Conservation (phyloP, 352 stramenopile species). For the Elongisporangium prolatum region DNA sequence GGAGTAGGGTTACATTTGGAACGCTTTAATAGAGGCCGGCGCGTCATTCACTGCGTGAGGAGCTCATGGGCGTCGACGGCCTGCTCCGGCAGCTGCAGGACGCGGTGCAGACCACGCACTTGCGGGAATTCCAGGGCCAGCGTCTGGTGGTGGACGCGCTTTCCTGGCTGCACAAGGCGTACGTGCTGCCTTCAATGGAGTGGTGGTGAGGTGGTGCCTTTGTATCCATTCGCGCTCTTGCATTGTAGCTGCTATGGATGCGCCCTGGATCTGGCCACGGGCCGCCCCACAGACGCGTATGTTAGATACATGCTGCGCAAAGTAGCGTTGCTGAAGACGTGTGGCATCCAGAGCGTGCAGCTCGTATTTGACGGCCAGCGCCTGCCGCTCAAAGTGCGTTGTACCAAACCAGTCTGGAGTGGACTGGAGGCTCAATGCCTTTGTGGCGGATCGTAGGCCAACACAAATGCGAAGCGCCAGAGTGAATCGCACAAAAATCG, state of each 20-base stretch:
- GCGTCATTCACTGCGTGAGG: background rate
- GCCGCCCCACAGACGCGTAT: constrained; percentile 57
- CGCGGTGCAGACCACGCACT: constrained; percentile 41
- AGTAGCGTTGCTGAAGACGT: constrained; percentile 52
- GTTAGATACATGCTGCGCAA: constrained; percentile 75
- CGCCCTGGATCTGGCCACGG: constrained; percentile 67
- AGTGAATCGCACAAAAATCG: constrained; percentile 54
- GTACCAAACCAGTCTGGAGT: background rate
- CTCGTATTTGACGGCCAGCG: constrained; percentile 77
- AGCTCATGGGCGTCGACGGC: constrained; percentile 58
- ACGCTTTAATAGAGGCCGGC: background rate
- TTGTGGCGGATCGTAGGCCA: constrained; percentile 24
- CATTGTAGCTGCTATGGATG: constrained; percentile 64
- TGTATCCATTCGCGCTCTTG: background rate
- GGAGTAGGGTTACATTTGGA: background rate
- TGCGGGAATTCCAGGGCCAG: constrained; percentile 45
- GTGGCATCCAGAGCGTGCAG: constrained; percentile 46
- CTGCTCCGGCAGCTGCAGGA: constrained; percentile 61
- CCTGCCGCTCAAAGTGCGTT: constrained; percentile 58
- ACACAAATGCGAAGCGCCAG: constrained; percentile 61
- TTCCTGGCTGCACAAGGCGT: constrained; percentile 83
- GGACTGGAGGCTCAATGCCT: background rate
- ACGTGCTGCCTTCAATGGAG: constrained; percentile 8
- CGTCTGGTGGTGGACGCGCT: constrained; percentile 67
- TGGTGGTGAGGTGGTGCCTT: background rate